Percentiles rank a stretch among this genome's conserved stretches.
Evolutionary conservation across 2,329 filamentous ascomycete genomes (phyloP).

Genomic region (Aspergillus brunneoviolaceus): DNA sequence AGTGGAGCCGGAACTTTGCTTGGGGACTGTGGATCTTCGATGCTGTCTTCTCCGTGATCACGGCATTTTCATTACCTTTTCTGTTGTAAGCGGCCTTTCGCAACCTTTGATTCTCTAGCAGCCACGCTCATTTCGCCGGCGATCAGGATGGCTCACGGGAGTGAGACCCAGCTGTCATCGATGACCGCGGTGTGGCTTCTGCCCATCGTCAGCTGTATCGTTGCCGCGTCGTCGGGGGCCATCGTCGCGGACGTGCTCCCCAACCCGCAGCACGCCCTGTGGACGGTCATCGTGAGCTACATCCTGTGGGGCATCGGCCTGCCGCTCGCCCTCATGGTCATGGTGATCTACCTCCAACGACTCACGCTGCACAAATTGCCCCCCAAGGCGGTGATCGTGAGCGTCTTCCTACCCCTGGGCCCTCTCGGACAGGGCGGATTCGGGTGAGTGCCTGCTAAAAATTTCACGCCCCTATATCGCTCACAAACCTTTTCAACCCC

Average conservation of each 20-base stretch:
- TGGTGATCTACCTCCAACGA: conserved; percentile 69
- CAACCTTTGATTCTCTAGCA: not conserved
- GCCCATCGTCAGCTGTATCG: conserved; percentile 66
- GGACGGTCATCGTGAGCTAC: conserved; percentile 65
- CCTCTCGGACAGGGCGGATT: conserved; percentile 67
- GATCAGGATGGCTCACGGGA: conserved; percentile 25
- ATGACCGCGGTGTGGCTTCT: conserved; percentile 68
- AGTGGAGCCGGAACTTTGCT: conserved; percentile 55
- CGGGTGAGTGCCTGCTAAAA: conserved; percentile 34
- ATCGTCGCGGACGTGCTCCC: conserved; percentile 61
- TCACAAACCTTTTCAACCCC: too few relatives aligned
- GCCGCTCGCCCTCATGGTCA: conserved; percentile 61
- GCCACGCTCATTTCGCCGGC: not conserved
- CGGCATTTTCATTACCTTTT: conserved; percentile 58
- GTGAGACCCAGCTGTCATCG: conserved; percentile 44
- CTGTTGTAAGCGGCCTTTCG: conserved; percentile 48
- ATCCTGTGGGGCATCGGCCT: conserved; percentile 69
- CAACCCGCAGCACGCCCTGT: conserved; percentile 56
- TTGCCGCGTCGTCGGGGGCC: conserved; percentile 64
- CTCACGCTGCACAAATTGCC: conserved; percentile 68
- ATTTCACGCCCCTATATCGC: too few relatives aligned
- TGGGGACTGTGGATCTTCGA: conserved; percentile 63
- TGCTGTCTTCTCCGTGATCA: conserved; percentile 52
- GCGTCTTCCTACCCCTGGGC: conserved; percentile 66
- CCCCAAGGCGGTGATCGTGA: conserved; percentile 66